Evolutionary conservation across 2,329 filamentous ascomycete genomes (phyloP).

Genomic region (Colletotrichum sp.): DNA sequence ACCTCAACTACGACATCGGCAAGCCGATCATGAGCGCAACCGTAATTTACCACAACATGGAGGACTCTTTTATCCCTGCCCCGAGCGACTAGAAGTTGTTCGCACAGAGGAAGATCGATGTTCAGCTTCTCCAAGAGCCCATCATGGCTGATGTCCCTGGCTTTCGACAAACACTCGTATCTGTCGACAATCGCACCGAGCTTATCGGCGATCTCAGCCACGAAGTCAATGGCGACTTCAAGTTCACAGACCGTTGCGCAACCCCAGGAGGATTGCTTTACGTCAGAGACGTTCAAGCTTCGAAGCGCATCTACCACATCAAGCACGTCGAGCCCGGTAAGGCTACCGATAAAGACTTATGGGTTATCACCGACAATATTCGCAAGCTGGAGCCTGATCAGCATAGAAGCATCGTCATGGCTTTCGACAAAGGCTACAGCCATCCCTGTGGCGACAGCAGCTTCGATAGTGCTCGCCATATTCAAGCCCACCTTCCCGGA

Average conservation of each 20-base stretch:
- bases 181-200: not conserved
- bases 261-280: constrained; percentile 6
- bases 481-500: not conserved
- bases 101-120: not conserved
- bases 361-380: constrained; percentile 2
- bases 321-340: not conserved
- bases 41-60: not conserved
- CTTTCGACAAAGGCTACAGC: not conserved
- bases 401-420: not conserved
- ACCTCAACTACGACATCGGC: not conserved
- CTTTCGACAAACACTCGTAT: not conserved
- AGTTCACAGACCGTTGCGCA: not conserved
- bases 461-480: not conserved
- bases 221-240: not conserved
- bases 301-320: not conserved
- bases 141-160: not conserved
- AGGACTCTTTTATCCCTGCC: not conserved
- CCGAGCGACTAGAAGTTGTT: constrained; percentile 12
- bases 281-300: not conserved
- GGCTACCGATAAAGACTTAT: not conserved
- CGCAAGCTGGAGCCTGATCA: constrained; percentile 6
- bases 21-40: constrained; percentile 2
- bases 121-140: not conserved
- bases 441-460: not conserved
- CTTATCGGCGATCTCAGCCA: not conserved